These are phyloP conservation scores for Saccharomycopsis guyanensis DNA, from an alignment of 805 yeast species.

Conservation along the genomic window DNA sequence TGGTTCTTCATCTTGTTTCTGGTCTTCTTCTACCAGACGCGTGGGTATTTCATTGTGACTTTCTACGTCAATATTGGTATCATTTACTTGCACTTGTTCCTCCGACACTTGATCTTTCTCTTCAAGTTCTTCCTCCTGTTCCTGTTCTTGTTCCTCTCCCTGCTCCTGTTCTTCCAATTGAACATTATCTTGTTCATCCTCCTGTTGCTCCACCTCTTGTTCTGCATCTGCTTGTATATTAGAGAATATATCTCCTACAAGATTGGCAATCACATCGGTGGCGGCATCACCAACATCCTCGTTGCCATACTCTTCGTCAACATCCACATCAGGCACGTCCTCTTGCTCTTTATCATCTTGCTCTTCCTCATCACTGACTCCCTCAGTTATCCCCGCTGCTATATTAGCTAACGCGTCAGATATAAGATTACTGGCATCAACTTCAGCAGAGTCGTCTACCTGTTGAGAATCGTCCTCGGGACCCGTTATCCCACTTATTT, in stretches of 20 bases:
- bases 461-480: background rate
- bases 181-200: constrained; percentile 1
- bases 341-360: background rate
- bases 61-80: background rate
- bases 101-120: background rate
- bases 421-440: background rate
- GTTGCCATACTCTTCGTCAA: constrained; percentile 18
- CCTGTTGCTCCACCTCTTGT: constrained; percentile 1
- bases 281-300: constrained; percentile 21
- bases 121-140: background rate
- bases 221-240: constrained; percentile 2
- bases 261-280: constrained; percentile 7
- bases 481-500: background rate
- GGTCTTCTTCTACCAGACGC: background rate
- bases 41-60: too few relatives aligned
- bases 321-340: background rate
- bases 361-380: background rate
- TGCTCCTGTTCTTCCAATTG: background rate
- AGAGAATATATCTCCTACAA: constrained; percentile 7
- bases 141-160: background rate
- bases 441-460: background rate
- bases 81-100: background rate
- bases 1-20: background rate
- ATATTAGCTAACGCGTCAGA: constrained; percentile 12
- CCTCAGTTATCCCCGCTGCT: background rate